These are phyloP conservation scores for Beauveria australis DNA, from an alignment of 2,329 filamentous ascomycete species.

Conservation along the genomic window DNA sequence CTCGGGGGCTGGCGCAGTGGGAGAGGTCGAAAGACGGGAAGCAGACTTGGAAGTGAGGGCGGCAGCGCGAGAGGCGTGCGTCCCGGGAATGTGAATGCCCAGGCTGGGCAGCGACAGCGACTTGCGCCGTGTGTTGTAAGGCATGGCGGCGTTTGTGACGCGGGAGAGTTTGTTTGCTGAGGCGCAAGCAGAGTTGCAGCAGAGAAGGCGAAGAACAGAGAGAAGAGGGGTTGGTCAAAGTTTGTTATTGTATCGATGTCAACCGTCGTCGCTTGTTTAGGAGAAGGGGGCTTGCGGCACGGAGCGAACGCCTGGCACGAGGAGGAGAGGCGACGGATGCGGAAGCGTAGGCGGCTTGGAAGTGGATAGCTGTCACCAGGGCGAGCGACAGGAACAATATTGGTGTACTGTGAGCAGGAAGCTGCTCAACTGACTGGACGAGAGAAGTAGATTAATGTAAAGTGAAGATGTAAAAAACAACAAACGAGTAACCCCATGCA, in stretches of 20 bases:
- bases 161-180: background rate
- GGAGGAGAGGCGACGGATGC: conserved; percentile 1
- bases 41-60: conserved; percentile 30
- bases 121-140: conserved; percentile 95
- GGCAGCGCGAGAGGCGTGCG: conserved; percentile 51
- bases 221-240: background rate
- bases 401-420: background rate
- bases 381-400: background rate
- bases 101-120: conserved; percentile 87
- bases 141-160: conserved; percentile 46
- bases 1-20: conserved; percentile 18
- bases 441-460: background rate
- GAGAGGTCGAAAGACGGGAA: conserved; percentile 10
- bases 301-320: background rate
- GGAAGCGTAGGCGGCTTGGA: conserved; percentile 1
- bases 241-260: conserved; percentile 10
- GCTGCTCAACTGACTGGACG: background rate
- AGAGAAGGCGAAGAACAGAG: background rate
- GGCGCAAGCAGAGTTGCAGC: background rate
- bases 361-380: background rate
- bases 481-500: background rate
- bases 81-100: conserved; percentile 77
- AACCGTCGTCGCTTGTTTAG: conserved; percentile 4
- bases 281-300: background rate
- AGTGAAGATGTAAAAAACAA: background rate